Percentiles rank a stretch among this genome's conserved stretches.
Evolutionary conservation across 164 flowering plant species (phyloP).

Genomic region (Sextonia rubra): DNA sequence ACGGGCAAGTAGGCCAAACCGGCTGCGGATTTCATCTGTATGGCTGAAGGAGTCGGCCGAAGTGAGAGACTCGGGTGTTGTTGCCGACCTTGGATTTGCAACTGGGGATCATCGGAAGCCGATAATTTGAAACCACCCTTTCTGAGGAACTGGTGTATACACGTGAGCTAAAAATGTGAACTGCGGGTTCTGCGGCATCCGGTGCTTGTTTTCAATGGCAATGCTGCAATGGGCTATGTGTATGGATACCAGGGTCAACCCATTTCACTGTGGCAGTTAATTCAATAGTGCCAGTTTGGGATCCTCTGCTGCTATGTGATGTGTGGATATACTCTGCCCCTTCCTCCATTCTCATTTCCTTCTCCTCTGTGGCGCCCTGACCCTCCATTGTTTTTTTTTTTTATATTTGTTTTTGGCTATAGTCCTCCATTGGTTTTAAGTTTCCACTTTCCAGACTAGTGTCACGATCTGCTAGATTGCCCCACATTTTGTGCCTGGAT

Average conservation of each 20-base stretch:
- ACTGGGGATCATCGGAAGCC: constrained; percentile 7
- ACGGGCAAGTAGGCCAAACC: not conserved
- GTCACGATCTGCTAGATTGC: no score
- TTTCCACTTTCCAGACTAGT: no score
- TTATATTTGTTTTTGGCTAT: no score
- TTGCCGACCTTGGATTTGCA: constrained; percentile 61
- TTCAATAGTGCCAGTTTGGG: constrained; percentile 34
- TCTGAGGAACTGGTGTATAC: constrained; percentile 38
- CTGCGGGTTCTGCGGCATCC: constrained; percentile 58
- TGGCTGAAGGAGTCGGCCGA: constrained; percentile 34
- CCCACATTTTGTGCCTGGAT: no score
- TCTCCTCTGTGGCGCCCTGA: constrained; percentile 24
- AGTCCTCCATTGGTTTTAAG: constrained; percentile 15
- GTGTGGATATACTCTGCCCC: constrained; percentile 68
- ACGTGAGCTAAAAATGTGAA: constrained; percentile 40
- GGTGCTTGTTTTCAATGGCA: constrained; percentile 61
- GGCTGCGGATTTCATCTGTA: constrained; percentile 11
- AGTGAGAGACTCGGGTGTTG: constrained; percentile 15
- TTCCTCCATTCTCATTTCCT: constrained; percentile 28
- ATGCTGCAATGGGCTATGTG: constrained; percentile 69
- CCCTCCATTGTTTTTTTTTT: no score
- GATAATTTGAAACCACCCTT: not conserved
- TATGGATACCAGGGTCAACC: constrained; percentile 34
- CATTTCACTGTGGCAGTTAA: constrained; percentile 65
- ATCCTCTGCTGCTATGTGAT: constrained; percentile 51